Conservation (phyloP, 352 stramenopile genomes). For the Aphanomyces euteiches region DNA sequence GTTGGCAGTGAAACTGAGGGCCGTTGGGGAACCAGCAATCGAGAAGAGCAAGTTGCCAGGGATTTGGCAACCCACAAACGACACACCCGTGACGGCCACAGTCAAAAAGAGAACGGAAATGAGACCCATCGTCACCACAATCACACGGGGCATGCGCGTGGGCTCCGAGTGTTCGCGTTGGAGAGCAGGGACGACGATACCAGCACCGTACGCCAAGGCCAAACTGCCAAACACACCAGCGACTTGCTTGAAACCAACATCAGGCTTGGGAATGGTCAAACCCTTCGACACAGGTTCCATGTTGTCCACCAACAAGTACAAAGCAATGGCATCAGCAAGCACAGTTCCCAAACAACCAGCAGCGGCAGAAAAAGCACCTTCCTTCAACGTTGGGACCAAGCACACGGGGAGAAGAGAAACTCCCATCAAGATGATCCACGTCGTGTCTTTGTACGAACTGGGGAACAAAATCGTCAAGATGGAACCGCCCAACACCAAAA, state of each 20-base stretch:
- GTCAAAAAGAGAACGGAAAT: conserved; percentile 30
- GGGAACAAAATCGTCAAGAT: conserved; percentile 27
- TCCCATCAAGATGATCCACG: conserved; percentile 31
- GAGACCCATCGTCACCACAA: conserved; percentile 17
- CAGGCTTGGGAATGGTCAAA: conserved; percentile 22
- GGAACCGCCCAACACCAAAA: conserved; percentile 30
- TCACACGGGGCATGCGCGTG: conserved; percentile 29
- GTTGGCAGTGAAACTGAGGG: conserved; percentile 23
- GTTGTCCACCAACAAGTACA: conserved; percentile 25
- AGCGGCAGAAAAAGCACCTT: conserved; percentile 24
- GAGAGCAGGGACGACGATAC: conserved; percentile 31
- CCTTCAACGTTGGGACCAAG: conserved; percentile 31
- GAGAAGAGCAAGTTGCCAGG: conserved; percentile 29
- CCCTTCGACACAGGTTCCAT: conserved; percentile 32
- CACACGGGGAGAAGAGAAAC: conserved; percentile 28
- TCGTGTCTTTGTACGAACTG: conserved; percentile 14
- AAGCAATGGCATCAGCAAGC: conserved; percentile 26
- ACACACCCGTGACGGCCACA: conserved; percentile 25
- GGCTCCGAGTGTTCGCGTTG: conserved; percentile 30
- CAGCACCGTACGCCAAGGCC: conserved; percentile 28
- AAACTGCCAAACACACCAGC: conserved; percentile 29
- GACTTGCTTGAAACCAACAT: conserved; percentile 28
- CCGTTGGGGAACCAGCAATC: conserved; percentile 7
- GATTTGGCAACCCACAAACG: conserved; percentile 29
- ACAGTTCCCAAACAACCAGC: conserved; percentile 25